Evolutionary conservation across 345 rosid species (phyloP), one percentile per base, ranked within the genome.

Genomic region (Durio zibethinus): DNA sequence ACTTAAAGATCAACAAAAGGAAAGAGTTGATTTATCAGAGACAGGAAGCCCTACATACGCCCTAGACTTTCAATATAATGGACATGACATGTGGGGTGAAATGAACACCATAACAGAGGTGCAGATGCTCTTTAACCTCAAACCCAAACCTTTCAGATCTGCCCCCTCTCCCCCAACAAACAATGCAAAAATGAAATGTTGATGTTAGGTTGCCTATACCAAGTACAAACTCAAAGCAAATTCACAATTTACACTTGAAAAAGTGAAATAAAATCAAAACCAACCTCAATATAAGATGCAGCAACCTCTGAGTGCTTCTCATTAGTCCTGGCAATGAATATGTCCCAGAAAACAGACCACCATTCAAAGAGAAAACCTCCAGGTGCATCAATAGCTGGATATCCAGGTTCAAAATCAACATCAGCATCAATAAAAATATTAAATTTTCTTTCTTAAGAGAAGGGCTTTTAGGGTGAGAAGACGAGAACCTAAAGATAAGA

Each of bases 301-400:
- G 98, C 99, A 86, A 93, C 98, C 80, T 96, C 99, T 8, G 98
- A 96, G 80, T 96, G 99, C 87, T 96, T 96, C 83, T 93, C 98
- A 78, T 96, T 96, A 36, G 98, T 96, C 84, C 98, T 92, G 33
- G 99, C 99, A 83, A 96, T 96, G 76, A 96, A 96, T 76, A 96
- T 96, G 83, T 96, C 99, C 99, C 99, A 96, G 82, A 96, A 96
- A 62, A 96, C 99, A 10, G 99, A 96, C 99, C 99, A 96, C 99
- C 99, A 96, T 83, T 96, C 99, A 80, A 96, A 96, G 56, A 96
- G 93, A 84, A 96, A 96, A 29, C 99, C 99, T 31, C 98, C 99
- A 33, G 99, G 99, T 15, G 99, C 99, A 77, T 96, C 98, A 73
- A 96, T 96, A 35, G 99, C 99, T 93, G 88, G 75, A 83, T 80